Percentiles rank a stretch among this genome's conserved stretches.
These are phyloP conservation scores for Vitis vinifera DNA, from an alignment of 164 flowering plant species.

Conservation along the genomic window DNA sequence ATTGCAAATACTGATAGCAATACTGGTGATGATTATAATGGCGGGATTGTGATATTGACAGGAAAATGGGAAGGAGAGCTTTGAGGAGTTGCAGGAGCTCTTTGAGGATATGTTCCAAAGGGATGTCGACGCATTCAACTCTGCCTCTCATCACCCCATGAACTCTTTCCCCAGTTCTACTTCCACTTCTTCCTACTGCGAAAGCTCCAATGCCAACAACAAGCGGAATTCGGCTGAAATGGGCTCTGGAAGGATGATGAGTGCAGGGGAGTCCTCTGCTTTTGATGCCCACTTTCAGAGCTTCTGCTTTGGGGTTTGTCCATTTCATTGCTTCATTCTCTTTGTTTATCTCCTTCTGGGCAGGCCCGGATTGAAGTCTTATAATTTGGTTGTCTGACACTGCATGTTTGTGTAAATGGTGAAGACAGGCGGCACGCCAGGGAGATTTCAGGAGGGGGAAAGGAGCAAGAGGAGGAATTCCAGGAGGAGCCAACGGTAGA, in stretches of 20 bases:
- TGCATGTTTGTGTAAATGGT: not conserved
- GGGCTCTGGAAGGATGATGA: constrained; percentile 20
- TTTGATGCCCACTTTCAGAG: constrained; percentile 29
- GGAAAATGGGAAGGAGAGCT: constrained; percentile 66
- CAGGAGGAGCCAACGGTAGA: constrained; percentile 22
- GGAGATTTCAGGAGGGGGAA: constrained; percentile 22
- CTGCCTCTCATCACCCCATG: constrained; percentile 17
- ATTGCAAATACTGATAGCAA: too few relatives aligned
- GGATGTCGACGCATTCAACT: constrained; percentile 33
- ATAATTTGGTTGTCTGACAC: too few relatives aligned
- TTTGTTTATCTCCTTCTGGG: not conserved
- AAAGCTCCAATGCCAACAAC: constrained; percentile 19
- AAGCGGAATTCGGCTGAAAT: constrained; percentile 47
- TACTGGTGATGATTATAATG: not conserved
- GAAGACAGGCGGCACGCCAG: constrained; percentile 38
- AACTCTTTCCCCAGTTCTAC: constrained; percentile 22
- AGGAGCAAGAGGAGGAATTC: constrained; percentile 33
- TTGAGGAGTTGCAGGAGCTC: constrained; percentile 68
- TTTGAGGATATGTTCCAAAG: constrained; percentile 72
- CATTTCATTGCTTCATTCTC: not conserved
- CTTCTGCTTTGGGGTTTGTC: constrained; percentile 66
- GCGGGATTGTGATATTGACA: constrained; percentile 21
- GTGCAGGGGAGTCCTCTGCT: constrained; percentile 5
- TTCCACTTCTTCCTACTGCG: constrained; percentile 25
- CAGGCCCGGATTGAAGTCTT: not conserved